phyloP scores from a whole-genome alignment of 352 stramenopile species.

The Paralagenidium karlingii region DNA sequence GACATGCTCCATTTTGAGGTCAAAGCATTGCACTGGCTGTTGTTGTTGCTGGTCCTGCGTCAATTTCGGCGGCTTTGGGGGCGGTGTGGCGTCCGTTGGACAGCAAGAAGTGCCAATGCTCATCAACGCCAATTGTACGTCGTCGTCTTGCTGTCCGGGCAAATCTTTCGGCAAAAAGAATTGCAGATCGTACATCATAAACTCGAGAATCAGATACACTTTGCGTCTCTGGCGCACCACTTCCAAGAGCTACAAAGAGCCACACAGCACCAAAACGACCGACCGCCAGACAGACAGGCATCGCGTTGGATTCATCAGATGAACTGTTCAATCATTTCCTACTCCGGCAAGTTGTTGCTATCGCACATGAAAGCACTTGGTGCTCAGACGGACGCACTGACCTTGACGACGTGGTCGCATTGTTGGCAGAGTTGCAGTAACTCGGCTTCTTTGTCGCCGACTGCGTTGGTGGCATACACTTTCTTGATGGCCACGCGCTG shows the following conservation, averaged over 20 bases:
- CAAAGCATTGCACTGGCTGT: too few species aligned
- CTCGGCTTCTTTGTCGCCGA: constrained; percentile 26
- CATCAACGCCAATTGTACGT: background rate
- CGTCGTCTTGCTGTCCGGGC: background rate
- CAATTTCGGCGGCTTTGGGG: too few species aligned
- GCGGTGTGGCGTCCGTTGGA: too few species aligned
- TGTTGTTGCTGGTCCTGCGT: too few species aligned
- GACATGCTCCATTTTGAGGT: too few species aligned
- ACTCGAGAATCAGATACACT: constrained; percentile 60
- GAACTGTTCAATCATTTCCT: too few species aligned
- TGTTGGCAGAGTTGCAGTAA: constrained; percentile 33
- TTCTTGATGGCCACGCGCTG: constrained; percentile 67
- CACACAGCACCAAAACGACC: constrained; percentile 2
- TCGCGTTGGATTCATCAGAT: background rate
- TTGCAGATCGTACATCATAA: constrained; percentile 72
- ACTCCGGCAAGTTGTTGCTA: background rate
- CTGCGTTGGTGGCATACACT: constrained; percentile 22
- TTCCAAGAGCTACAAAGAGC: constrained; percentile 27
- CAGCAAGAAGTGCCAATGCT: too few species aligned
- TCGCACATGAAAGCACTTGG: background rate
- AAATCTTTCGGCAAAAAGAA: constrained; percentile 18
- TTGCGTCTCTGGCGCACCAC: constrained; percentile 44
- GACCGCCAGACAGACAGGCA: background rate
- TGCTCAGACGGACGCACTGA: constrained; percentile 7
- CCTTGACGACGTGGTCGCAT: constrained; percentile 41